These are phyloP conservation scores for Salix caprea DNA, from an alignment of 345 rosid species.

Conservation along the genomic window DNA sequence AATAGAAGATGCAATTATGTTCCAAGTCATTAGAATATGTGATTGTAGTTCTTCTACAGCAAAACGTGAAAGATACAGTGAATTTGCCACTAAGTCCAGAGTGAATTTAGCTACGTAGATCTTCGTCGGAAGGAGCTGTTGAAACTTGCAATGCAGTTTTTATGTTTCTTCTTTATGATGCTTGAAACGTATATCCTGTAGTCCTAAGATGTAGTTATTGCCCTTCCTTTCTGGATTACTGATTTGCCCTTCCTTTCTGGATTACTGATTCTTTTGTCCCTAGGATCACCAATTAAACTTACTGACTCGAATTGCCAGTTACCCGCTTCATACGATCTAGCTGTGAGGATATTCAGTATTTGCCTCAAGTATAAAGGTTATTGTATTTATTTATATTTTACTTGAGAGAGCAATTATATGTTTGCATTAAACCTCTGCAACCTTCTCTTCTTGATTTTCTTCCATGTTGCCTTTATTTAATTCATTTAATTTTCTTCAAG, in stretches of 20 bases:
- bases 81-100: slow-evolving; percentile 45
- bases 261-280: background rate
- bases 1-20: slow-evolving; percentile 47
- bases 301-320: slow-evolving; percentile 10
- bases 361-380: background rate
- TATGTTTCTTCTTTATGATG: slow-evolving; percentile 46
- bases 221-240: background rate
- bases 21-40: slow-evolving; percentile 43
- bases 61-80: slow-evolving; percentile 43
- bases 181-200: slow-evolving; percentile 23
- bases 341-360: background rate
- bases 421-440: background rate
- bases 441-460: no score
- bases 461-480: no score
- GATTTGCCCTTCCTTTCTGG: background rate
- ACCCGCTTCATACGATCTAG: background rate
- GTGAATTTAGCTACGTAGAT: slow-evolving; percentile 33
- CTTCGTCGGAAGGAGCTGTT: slow-evolving; percentile 53
- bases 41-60: slow-evolving; percentile 60
- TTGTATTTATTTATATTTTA: background rate
- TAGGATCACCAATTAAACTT: slow-evolving; percentile 16
- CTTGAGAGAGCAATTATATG: background rate
- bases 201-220: slow-evolving; percentile 20
- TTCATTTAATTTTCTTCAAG: no score
- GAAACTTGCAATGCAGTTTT: slow-evolving; percentile 43